Evolutionary conservation across 352 stramenopile species (phyloP), one percentile per base, ranked within the genome.

Genomic region (Detonula confervacea): DNA sequence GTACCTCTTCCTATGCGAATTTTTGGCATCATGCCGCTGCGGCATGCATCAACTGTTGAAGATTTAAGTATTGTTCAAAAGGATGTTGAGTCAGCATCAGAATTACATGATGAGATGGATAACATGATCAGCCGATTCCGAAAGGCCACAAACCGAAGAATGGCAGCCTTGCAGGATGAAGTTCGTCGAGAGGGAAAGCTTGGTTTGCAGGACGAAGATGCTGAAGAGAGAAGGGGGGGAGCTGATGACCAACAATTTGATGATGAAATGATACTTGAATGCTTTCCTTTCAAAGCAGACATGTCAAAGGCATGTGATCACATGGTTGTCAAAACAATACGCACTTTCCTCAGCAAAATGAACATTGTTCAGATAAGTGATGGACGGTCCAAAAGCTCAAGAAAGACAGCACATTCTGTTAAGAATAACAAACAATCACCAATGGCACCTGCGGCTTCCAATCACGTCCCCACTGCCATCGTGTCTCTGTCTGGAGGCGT

Each of bases 401-500:
- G 35, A 74, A 71, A 59, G 35, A 24, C 30, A 42, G 12, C 42
- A 27, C 56, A 39, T 46, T 65, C 29, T 35, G 25, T 14, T 42
- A 0, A 46, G 49, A 51, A 59, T n/a, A n/a, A n/a, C 9, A 71
- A 52, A 39, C 12, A 0, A n/a, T 22, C 42, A 49, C 49, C 57
- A 46, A 63, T 44, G 29, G 1, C 6, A 16, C 18, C 11, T 20
- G n/a, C 33, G 1, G 49, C 11, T 9, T 18, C 14, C 27, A 14
- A 22, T 59, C 20, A 62, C 27, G 22, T 62, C 14, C 66, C 59
- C 7, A 73, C 66, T 61, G 62, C 86, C 33, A 95, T 96, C 25
- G 92, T 98, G 6, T 98, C 95, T 39, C 86, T 98, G 20, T 98
- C 95, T 4, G 96, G 96, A 51, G 96, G 96, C 61, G 97, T 99